Base-by-base conservation (phyloP, 257 asterid species). In the Dorcoceras hygrometricum region DNA sequence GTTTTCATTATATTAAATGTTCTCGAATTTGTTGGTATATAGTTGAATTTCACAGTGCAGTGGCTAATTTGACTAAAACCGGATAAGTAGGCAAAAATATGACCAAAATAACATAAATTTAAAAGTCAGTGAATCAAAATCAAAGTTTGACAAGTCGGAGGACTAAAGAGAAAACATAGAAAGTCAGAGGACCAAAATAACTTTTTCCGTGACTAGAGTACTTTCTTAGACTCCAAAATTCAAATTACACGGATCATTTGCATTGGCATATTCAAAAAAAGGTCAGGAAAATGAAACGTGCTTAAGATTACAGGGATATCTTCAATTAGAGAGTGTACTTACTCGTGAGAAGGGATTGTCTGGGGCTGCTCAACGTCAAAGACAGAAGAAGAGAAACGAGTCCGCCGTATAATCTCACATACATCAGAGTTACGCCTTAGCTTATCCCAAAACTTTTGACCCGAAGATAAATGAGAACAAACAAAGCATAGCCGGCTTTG, bases 261-360 rank as follows among this genome's bases (percentile, higher is more conserved):
- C n/a, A 39, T 12, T 12, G n/a, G 50, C 12, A 39, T 39, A 39
- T 12, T 18, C n/a, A 18, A 18, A 39, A 7, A n/a, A n/a, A n/a
- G n/a, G n/a, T n/a, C n/a, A 39, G 16, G 12, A 39, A 12, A 39
- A 39, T 39, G 1, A 39, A 39, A 39, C 50, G 14, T 0, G 43
- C 2, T 34, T 34, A 34, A 34, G 46, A 34, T 34, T 36, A 39
- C 12, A 57, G 12, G 46, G 58, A 31, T 34, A 24, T 32, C 32
- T 39, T 26, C 19, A 58, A 60, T 36, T 14, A 56, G 23, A 65
- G 16, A 26, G 67, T 9, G 16, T 57, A 72, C 98, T 77, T 84
- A 92, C 98, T 92, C 98, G 46, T 92, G 98, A 74, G 88, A 86
- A 58, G 95, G 91, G 72, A 92, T 89, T 25, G 97, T 92, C 69